Base-by-base conservation (phyloP, 306 rosid species). In the Vigna nakashimae region DNA sequence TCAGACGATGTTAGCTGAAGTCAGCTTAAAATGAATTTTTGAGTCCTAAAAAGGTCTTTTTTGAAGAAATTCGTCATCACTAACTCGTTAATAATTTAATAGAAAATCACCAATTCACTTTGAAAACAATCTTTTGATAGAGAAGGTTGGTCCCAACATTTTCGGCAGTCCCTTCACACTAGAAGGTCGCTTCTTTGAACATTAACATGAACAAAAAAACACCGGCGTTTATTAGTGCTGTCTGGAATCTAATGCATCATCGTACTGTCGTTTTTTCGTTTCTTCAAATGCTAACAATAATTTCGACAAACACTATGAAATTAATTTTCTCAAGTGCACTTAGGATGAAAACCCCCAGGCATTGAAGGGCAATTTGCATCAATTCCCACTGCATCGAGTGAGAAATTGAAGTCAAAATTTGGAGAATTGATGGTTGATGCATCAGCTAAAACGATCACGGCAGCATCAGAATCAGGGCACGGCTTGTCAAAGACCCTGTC, bases 391-490 rank as follows among this genome's bases (percentile, higher is more conserved):
- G 74, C 82, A 48, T 88, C 90, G 59, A 87, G 83, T 13, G 91
- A 53, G 88, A 93, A 91, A 72, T 87, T 88, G 73, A 90, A 71
- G 56, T 88, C 92, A 17, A 85, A 86, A 38, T 87, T 88, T 20
- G 96, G 90, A 72, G 90, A 88, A 67, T 79, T 88, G 81, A 85
- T 74, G 48, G 87, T 52, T 36, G 95, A 89, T 79, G 88, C 86
- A 74, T 80, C 74, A 79, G 91, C 86, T 1, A 92, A 87, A 89
- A 86, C 50, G 15, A 93, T 88, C 71, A 82, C 87, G 3, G 80
- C 66, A 28, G 76, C 76, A 49, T 86, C 87, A 77, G 89, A 79
- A 45, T 86, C 88, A 73, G 65, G 42, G 42, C 34, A 28, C 0
- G 20, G 65, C 22, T 30, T 60, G 43, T 60, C 7, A 60, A 18